Evolutionary conservation across 345 rosid genomes (phyloP).

Genomic region (Sisymbrium irio): DNA sequence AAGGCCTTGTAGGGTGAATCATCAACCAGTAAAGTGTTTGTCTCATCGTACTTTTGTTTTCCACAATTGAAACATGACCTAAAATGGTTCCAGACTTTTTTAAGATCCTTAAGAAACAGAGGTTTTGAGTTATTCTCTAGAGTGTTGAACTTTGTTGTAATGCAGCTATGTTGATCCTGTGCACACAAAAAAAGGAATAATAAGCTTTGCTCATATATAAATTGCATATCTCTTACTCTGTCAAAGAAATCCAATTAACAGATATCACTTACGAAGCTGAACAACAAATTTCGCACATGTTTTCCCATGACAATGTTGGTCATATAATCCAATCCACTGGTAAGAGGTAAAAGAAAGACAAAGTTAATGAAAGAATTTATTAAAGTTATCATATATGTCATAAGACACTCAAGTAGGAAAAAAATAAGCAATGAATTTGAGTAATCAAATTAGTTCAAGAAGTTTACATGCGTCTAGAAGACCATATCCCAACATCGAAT

Average conservation of each 20-base stretch:
- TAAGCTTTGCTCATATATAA: not conserved
- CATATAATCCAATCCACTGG: slow-evolving; percentile 26
- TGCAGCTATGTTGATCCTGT: slow-evolving; percentile 54
- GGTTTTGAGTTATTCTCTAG: slow-evolving; percentile 54
- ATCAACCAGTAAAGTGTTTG: no score
- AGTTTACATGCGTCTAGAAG: slow-evolving; percentile 63
- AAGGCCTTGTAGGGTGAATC: no score
- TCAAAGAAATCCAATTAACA: not conserved
- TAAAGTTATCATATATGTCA: not conserved
- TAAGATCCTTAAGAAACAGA: no score
- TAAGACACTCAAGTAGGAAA: not conserved
- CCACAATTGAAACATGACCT: no score
- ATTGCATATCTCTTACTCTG: not conserved
- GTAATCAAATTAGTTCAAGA: slow-evolving; percentile 1
- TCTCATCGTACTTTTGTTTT: no score
- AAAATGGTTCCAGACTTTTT: no score
- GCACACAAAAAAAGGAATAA: slow-evolving; percentile 1
- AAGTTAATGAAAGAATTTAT: not conserved
- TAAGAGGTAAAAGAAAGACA: not conserved
- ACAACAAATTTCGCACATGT: slow-evolving; percentile 7
- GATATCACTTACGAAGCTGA: slow-evolving; percentile 28
- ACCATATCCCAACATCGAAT: slow-evolving; percentile 80
- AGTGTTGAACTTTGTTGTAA: slow-evolving; percentile 45
- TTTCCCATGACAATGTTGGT: not conserved
- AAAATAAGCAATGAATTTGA: not conserved